These are phyloP conservation scores for Aspergillus saccharolyticus DNA, from an alignment of 495 filamentous ascomycete genomes.

Conservation along the genomic window DNA sequence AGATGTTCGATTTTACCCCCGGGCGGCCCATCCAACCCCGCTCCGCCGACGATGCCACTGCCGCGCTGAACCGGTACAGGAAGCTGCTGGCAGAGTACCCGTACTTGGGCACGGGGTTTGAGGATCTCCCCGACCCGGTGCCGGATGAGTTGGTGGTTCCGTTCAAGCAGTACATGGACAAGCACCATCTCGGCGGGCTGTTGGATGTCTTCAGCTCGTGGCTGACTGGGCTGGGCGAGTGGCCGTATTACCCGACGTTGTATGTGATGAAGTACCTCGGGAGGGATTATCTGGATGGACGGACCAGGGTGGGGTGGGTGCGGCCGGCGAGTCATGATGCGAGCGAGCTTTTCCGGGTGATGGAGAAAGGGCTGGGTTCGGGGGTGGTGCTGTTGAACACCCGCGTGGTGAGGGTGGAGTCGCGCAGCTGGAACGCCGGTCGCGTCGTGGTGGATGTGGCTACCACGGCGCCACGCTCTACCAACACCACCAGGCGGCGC, in stretches of 20 bases:
- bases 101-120: background rate
- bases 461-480: background rate
- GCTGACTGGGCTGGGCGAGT: background rate
- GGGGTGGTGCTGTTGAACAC: background rate
- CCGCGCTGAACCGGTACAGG: background rate
- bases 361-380: background rate
- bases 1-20: background rate
- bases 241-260: background rate
- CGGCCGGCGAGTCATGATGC: background rate
- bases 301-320: background rate
- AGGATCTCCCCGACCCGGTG: background rate
- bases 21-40: background rate
- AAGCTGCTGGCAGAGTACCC: background rate
- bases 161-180: background rate
- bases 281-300: background rate
- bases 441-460: background rate
- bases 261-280: background rate
- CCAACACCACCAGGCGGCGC: constrained; percentile 10
- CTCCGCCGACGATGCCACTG: background rate
- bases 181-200: background rate
- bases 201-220: background rate
- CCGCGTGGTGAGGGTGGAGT: background rate
- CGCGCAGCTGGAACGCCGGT: too few relatives aligned
- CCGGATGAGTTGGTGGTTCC: background rate
- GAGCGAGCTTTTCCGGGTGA: background rate